These are phyloP conservation scores for Exutisphaerella laricina DNA, from an alignment of 2,329 filamentous ascomycete genomes.

Conservation along the genomic window DNA sequence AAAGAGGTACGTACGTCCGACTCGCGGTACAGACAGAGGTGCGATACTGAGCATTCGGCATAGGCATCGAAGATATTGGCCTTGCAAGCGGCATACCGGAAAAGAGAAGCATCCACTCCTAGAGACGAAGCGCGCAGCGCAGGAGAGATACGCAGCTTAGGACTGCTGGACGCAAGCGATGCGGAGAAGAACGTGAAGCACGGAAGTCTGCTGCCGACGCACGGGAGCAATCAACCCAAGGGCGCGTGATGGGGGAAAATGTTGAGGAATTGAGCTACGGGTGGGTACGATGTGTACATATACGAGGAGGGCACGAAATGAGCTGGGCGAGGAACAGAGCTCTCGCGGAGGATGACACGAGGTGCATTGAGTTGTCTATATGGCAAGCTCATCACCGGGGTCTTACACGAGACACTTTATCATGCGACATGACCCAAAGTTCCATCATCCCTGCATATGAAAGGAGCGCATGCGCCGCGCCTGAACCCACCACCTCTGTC, in stretches of 20 bases:
- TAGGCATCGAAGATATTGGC: slow-evolving; percentile 72
- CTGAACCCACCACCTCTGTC: slow-evolving; percentile 37
- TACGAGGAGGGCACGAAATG: slow-evolving; percentile 9
- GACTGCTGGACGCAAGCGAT: slow-evolving; percentile 69
- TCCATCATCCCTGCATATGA: slow-evolving; percentile 20
- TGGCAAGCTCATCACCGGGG: too few relatives aligned
- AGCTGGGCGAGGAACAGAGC: too few relatives aligned
- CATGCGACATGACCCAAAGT: slow-evolving; percentile 12
- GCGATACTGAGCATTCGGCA: slow-evolving; percentile 2
- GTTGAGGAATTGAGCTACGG: slow-evolving; percentile 5
- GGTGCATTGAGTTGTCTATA: not conserved
- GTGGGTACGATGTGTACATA: slow-evolving; percentile 9
- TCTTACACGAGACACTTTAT: too few relatives aligned
- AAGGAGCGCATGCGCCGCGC: slow-evolving; percentile 37
- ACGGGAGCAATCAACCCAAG: slow-evolving; percentile 23
- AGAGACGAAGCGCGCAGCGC: slow-evolving; percentile 76
- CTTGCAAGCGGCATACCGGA: slow-evolving; percentile 79
- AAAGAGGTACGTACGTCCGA: slow-evolving; percentile 71
- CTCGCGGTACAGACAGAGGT: not conserved
- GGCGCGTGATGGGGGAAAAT: slow-evolving; percentile 3
- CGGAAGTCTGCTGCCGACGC: slow-evolving; percentile 38
- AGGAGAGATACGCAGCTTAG: slow-evolving; percentile 81
- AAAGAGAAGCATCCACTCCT: slow-evolving; percentile 66
- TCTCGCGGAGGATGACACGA: too few relatives aligned
- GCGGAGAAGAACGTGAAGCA: slow-evolving; percentile 58